These are phyloP conservation scores for Paratinospora sagittata DNA, from an alignment of 164 flowering plant genomes.

Conservation along the genomic window DNA sequence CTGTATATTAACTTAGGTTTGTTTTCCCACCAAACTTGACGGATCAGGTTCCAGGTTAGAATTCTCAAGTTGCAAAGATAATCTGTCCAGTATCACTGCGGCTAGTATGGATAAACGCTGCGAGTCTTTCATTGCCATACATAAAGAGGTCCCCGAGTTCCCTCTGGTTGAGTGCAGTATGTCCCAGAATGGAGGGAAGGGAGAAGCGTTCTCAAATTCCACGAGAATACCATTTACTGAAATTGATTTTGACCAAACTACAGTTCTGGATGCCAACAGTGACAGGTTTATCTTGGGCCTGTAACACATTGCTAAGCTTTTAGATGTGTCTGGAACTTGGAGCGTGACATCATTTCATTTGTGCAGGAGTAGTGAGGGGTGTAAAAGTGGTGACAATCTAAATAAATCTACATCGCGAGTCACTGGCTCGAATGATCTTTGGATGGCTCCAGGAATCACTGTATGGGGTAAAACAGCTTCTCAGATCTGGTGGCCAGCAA, in stretches of 20 bases:
- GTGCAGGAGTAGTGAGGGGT: constrained; percentile 8
- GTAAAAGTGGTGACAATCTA: constrained; percentile 16
- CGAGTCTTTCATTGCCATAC: neutral
- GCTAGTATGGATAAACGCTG: constrained; percentile 16
- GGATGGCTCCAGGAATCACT: constrained; percentile 23
- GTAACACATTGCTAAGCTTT: neutral
- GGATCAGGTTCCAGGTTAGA: constrained; percentile 19
- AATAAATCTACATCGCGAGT: constrained; percentile 11
- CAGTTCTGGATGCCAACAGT: constrained; percentile 1
- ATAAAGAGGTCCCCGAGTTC: constrained; percentile 6
- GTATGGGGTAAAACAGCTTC: constrained; percentile 31
- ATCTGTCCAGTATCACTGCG: constrained; percentile 18
- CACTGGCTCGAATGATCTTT: constrained; percentile 13
- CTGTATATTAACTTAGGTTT: constrained; percentile 6
- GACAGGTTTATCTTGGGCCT: constrained; percentile 13
- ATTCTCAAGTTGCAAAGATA: constrained; percentile 19
- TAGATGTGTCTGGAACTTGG: neutral
- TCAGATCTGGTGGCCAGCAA: constrained; percentile 33
- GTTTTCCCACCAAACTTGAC: neutral
- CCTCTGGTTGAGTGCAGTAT: constrained; percentile 19
- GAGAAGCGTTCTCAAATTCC: constrained; percentile 4
- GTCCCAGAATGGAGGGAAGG: constrained; percentile 4
- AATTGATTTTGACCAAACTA: constrained; percentile 14
- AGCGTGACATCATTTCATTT: neutral
- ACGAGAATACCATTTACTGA: constrained; percentile 12